Conservation (phyloP, 2,329 filamentous ascomycete species). For the Aureobasidium sp. region DNA sequence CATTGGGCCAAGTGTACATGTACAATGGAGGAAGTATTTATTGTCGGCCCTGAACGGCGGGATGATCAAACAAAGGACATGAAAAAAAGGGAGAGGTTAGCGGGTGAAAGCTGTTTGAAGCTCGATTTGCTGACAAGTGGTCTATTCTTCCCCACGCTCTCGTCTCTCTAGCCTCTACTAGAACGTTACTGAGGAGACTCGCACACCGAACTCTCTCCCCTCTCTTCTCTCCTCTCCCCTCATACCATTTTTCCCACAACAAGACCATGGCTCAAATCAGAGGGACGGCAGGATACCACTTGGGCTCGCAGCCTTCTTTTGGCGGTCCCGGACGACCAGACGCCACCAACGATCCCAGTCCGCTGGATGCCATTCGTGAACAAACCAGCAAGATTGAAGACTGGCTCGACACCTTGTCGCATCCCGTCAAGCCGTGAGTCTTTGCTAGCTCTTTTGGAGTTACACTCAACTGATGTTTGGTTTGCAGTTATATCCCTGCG, state of each 20-base stretch:
- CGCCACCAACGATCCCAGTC: conserved; percentile 59
- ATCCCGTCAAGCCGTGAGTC: conserved; percentile 89
- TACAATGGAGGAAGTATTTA: background rate
- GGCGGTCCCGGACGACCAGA: conserved; percentile 51
- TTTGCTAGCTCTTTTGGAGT: background rate
- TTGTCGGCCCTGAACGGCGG: background rate
- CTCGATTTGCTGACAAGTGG: conserved; percentile 9
- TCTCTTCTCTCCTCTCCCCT: background rate
- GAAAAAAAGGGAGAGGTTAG: background rate
- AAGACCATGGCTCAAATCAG: conserved; percentile 48
- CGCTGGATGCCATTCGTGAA: conserved; percentile 79
- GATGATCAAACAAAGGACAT: background rate
- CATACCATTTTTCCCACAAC: background rate
- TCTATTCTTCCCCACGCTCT: conserved; percentile 5
- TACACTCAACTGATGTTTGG: background rate
- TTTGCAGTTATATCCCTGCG: conserved; percentile 71
- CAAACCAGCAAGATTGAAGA: conserved; percentile 99
- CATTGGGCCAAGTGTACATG: background rate
- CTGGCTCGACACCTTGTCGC: conserved; percentile 73
- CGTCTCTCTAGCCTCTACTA: background rate
- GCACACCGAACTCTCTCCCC: background rate
- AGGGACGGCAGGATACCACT: conserved; percentile 69
- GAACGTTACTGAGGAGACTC: background rate
- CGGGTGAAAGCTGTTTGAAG: background rate
- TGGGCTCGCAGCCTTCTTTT: conserved; percentile 55